Evolutionary conservation across 306 rosid species (phyloP), one percentile per base, ranked within the genome.

Genomic region (Quercus wislizeni): DNA sequence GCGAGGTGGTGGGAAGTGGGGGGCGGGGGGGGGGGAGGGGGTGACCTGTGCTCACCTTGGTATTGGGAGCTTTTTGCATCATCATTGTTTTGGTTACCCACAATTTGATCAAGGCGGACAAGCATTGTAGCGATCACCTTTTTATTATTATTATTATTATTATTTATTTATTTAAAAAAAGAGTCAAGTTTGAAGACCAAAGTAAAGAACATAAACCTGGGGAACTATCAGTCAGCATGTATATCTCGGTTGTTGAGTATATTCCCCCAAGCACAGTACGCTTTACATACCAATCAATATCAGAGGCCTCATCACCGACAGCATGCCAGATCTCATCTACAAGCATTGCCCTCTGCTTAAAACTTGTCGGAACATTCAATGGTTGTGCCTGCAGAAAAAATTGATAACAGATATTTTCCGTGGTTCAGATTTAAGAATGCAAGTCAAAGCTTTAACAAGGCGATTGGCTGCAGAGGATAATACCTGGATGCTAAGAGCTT

Each of bases 301-400:
- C 94, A 56, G 98, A 87, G 14, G 93, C 79, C 73, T 76, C 82
- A 20, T 89, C 88, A 8, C 93, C 98, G 63, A 89, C 87, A 71
- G 93, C 99, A 86, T 95, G 98, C 93, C 93, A 95, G 23, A 95
- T 91, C 86, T 95, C 99, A 85, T 93, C 98, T 76, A 95, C 80
- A 69, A 95, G 98, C 85, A 79, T 85, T 5, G 98, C 98, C 79
- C 99, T 86, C 86, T 95, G 98, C 89, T 90, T 91, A 79, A 95
- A 95, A 86, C 99, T 90, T 1, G 85, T 85, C 31, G 97, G 90
- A 64, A 93, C 83, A 86, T 95, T 95, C 54, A 51, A 70, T 58
- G 99, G 99, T 43, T 91, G 94, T 83, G 99, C 97, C 96, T 93
- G 87, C 49, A 21, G 56, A 82, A 21, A 57, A 58, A 78, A 76